phyloP scores from a whole-genome alignment of 192 early-diverging fungal species.

The Globomyces pollinis-pini region DNA sequence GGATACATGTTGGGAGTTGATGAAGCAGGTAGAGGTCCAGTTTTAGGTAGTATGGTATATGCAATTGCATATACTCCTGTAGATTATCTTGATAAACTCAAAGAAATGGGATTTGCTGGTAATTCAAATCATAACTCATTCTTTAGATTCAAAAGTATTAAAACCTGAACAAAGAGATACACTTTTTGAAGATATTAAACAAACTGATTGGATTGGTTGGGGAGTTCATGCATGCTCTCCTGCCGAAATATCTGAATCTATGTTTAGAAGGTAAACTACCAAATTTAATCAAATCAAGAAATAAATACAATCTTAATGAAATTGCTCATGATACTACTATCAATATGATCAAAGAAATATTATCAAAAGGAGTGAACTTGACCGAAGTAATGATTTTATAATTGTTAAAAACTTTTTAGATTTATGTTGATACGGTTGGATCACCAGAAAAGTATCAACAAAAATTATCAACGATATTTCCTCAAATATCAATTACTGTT shows the following conservation, averaged over 20 bases:
- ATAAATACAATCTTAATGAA: conserved; percentile 86
- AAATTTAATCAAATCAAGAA: conserved; percentile 21
- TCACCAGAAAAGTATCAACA: conserved; percentile 76
- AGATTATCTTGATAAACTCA: conserved; percentile 54
- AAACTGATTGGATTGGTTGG: conserved; percentile 72
- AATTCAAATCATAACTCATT: not conserved
- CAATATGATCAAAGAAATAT: conserved; percentile 58
- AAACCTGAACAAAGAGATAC: conserved; percentile 65
- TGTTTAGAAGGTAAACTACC: conserved; percentile 68
- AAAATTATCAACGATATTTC: conserved; percentile 69
- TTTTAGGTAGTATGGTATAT: conserved; percentile 96
- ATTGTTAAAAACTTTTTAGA: conserved; percentile 37
- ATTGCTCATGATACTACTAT: conserved; percentile 94
- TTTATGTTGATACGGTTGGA: conserved; percentile 96
- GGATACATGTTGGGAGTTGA: conserved; percentile 64
- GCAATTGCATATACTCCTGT: conserved; percentile 74
- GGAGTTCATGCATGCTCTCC: conserved; percentile 76
- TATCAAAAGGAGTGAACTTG: conserved; percentile 60
- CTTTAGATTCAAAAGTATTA: conserved; percentile 87
- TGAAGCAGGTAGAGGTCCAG: conserved; percentile 95
- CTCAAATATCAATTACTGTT: conserved; percentile 71
- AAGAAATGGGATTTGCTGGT: conserved; percentile 76
- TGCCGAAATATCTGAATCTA: conserved; percentile 83
- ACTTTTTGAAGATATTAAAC: conserved; percentile 56
- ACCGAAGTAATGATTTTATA: too few species aligned